Percentiles rank a stretch among this genome's conserved stretches.
These are phyloP conservation scores for Ophiostoma sp. DNA, from an alignment of 2,329 filamentous ascomycete genomes.

Conservation along the genomic window DNA sequence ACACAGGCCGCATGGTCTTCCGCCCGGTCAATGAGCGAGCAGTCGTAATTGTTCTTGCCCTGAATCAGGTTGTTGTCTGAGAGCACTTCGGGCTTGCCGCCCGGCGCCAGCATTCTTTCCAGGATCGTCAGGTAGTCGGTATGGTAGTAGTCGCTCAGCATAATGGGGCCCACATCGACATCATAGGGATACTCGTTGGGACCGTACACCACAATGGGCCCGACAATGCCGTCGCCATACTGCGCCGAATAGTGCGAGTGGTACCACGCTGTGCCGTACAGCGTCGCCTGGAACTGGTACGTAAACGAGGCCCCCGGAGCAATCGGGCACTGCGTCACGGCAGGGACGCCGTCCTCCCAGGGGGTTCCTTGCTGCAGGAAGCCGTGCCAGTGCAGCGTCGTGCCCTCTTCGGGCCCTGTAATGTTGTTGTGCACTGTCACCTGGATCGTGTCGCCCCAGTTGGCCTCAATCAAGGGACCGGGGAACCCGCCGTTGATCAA, in stretches of 20 bases:
- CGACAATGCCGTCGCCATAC: conserved; percentile 54
- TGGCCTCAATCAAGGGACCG: conserved; percentile 37
- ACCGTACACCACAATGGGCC: conserved; percentile 53
- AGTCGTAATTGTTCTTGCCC: conserved; percentile 61
- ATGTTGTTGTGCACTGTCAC: conserved; percentile 68
- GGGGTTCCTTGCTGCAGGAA: conserved; percentile 47
- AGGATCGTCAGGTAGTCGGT: conserved; percentile 51
- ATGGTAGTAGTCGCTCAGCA: conserved; percentile 52
- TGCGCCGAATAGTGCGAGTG: conserved; percentile 54
- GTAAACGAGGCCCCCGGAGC: conserved; percentile 39
- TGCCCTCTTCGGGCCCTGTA: conserved; percentile 45
- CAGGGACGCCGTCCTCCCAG: conserved; percentile 50
- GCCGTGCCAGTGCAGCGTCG: conserved; percentile 53
- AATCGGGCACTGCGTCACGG: conserved; percentile 46
- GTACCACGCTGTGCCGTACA: conserved; percentile 46
- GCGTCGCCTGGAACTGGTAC: conserved; percentile 42
- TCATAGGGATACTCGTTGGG: conserved; percentile 53
- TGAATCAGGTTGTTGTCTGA: conserved; percentile 64
- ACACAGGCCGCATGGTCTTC: conserved; percentile 44
- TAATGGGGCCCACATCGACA: conserved; percentile 49
- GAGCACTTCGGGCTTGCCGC: conserved; percentile 25
- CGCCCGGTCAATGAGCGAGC: conserved; percentile 38
- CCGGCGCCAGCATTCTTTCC: conserved; percentile 44
- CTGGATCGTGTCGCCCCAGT: conserved; percentile 46
- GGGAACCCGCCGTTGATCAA: conserved; percentile 40